A percentile compares a stretch with the other conserved stretches of the same genome.
phyloP scores from a whole-genome alignment of 2,329 filamentous ascomycete genomes.

The Colletotrichum plurivorum region DNA sequence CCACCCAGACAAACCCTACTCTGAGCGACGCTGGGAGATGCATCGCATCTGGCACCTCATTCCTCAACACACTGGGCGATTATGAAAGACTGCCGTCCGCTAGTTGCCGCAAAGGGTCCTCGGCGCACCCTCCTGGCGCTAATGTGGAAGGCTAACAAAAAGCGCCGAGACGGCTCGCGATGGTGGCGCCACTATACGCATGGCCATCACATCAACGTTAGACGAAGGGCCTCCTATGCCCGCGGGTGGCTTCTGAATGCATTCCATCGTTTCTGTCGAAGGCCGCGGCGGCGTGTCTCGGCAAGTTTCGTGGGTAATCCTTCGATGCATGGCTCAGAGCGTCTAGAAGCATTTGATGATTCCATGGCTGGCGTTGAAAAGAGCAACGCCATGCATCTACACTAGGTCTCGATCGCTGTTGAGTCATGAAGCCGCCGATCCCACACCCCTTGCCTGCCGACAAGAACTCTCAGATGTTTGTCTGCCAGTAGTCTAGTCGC shows the following conservation, averaged over 20 bases:
- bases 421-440: too few species aligned
- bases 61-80: too few species aligned
- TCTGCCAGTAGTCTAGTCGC: too few species aligned
- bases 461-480: too few species aligned
- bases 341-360: neutral
- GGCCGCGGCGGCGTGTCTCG: neutral
- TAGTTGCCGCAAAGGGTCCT: neutral
- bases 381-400: neutral
- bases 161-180: neutral
- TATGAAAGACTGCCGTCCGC: neutral
- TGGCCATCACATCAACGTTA: slow-evolving; percentile 5
- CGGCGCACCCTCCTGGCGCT: neutral
- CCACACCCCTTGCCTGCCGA: too few species aligned
- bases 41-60: too few species aligned
- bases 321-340: neutral
- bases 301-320: neutral
- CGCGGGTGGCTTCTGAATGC: neutral
- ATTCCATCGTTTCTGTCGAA: neutral
- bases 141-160: neutral
- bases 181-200: neutral
- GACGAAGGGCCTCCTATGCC: neutral
- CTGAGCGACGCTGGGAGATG: neutral
- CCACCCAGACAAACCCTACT: neutral
- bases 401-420: too few species aligned
- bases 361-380: neutral